phyloP scores from a whole-genome alignment of 768 basidiomycete species.

The Boletus rubropictus region DNA sequence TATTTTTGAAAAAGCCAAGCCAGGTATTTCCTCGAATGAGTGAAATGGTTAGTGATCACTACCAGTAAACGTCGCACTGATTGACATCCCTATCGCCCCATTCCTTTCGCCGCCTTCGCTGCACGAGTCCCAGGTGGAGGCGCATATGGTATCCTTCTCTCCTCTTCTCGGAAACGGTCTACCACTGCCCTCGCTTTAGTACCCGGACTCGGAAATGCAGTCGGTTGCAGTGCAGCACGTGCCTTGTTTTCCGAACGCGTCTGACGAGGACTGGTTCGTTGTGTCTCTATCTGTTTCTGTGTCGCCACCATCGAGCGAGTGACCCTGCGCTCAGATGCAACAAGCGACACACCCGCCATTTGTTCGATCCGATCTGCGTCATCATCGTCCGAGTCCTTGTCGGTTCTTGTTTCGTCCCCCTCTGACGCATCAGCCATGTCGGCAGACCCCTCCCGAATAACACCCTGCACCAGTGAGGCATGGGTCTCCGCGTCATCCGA shows the following conservation, averaged over 20 bases:
- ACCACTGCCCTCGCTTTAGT: conserved; percentile 11
- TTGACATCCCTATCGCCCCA: neutral
- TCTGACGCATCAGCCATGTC: neutral
- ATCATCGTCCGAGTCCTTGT: neutral
- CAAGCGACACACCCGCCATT: conserved; percentile 11
- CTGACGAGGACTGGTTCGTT: conserved; percentile 4
- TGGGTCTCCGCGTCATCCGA: conserved; percentile 30
- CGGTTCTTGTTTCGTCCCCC: neutral
- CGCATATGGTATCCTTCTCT: conserved; percentile 1
- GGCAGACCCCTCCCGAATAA: neutral
- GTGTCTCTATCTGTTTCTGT: no score
- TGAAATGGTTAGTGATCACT: no score
- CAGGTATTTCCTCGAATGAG: no score
- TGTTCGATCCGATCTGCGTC: conserved; percentile 12
- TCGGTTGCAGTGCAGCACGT: neutral
- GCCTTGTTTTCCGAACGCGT: conserved; percentile 5
- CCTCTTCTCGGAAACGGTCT: conserved; percentile 8
- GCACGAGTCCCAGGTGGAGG: conserved; percentile 15
- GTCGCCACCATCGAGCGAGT: conserved; percentile 9
- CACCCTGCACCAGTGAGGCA: conserved; percentile 5
- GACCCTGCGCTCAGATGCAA: neutral
- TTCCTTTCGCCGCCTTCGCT: conserved; percentile 1
- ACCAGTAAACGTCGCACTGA: no score
- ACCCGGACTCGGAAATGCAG: conserved; percentile 14
- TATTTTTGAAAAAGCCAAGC: no score